A percentile compares a stretch with the other conserved stretches of the same genome.
Conservation (phyloP, 2,329 filamentous ascomycete genomes). For the Botrytis pseudocinerea region DNA sequence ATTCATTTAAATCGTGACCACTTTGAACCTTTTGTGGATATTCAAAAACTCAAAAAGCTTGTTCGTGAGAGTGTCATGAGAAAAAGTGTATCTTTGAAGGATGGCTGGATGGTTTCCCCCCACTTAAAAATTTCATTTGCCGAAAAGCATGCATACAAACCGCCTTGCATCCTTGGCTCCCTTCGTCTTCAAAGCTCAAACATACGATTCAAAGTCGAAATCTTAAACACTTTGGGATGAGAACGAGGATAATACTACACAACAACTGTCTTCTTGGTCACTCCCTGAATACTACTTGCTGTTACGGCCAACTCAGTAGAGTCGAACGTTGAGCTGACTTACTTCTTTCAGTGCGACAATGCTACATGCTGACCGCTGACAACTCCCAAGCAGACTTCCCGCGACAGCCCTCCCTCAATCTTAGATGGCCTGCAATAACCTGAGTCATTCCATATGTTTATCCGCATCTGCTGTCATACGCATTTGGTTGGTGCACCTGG, state of each 20-base stretch:
- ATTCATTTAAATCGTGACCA: background rate
- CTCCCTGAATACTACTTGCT: background rate
- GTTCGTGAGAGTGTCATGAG: slow-evolving; percentile 7
- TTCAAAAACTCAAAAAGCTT: slow-evolving; percentile 7
- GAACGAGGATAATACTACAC: background rate
- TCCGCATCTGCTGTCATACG: slow-evolving; percentile 22
- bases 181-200: slow-evolving; percentile 11
- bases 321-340: slow-evolving; percentile 14
- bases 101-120: slow-evolving; percentile 6
- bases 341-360: background rate
- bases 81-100: background rate
- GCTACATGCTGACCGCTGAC: slow-evolving; percentile 17
- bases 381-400: slow-evolving; percentile 8
- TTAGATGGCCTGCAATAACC: slow-evolving; percentile 18
- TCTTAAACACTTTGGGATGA: background rate
- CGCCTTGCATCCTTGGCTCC: slow-evolving; percentile 13
- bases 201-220: background rate
- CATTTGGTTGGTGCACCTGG: slow-evolving; percentile 15
- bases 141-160: slow-evolving; percentile 18
- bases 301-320: background rate
- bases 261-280: background rate
- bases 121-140: slow-evolving; percentile 19
- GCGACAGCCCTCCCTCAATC: background rate
- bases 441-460: slow-evolving; percentile 23
- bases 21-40: background rate